A percentile compares a stretch with the other conserved stretches of the same genome.
Evolutionary conservation across 306 rosid species (phyloP).

Genomic region (Lathyrus tuberosus): DNA sequence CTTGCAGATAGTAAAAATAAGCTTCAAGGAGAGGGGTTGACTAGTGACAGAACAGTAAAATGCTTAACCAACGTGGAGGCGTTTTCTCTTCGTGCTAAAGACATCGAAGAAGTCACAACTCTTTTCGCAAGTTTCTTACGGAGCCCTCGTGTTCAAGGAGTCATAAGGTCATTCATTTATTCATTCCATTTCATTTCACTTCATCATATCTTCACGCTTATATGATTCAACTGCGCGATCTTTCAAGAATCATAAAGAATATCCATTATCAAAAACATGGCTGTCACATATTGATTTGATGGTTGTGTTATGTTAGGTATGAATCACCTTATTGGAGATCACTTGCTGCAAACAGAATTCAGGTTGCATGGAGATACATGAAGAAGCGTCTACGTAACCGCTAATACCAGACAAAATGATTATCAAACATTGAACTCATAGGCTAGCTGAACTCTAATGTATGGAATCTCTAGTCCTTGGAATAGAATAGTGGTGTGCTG

Average conservation of each 20-base stretch:
- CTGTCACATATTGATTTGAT: not conserved
- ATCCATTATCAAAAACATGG: not conserved
- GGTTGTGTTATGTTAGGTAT: slow-evolving; percentile 41
- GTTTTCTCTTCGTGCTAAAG: slow-evolving; percentile 65
- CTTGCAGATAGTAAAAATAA: slow-evolving; percentile 68
- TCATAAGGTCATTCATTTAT: slow-evolving; percentile 35
- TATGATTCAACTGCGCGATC: not conserved
- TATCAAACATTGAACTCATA: not conserved
- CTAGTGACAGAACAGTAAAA: slow-evolving; percentile 55
- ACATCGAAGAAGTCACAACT: slow-evolving; percentile 79
- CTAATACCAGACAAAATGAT: slow-evolving; percentile 27
- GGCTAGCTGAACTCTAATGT: not conserved
- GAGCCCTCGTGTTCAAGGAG: slow-evolving; percentile 80
- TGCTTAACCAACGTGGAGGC: slow-evolving; percentile 48
- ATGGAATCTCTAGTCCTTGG: not conserved
- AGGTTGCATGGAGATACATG: slow-evolving; percentile 79
- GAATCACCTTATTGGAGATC: slow-evolving; percentile 88
- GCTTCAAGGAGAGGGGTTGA: slow-evolving; percentile 54
- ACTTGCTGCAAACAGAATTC: slow-evolving; percentile 70
- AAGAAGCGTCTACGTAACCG: slow-evolving; percentile 50
- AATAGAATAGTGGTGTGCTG: not conserved
- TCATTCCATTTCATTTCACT: not conserved
- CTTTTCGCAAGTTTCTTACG: slow-evolving; percentile 79
- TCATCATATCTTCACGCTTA: not conserved
- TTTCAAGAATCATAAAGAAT: not conserved